These are phyloP conservation scores for Neurospora sp. DNA, from an alignment of 495 filamentous ascomycete genomes.

Conservation along the genomic window DNA sequence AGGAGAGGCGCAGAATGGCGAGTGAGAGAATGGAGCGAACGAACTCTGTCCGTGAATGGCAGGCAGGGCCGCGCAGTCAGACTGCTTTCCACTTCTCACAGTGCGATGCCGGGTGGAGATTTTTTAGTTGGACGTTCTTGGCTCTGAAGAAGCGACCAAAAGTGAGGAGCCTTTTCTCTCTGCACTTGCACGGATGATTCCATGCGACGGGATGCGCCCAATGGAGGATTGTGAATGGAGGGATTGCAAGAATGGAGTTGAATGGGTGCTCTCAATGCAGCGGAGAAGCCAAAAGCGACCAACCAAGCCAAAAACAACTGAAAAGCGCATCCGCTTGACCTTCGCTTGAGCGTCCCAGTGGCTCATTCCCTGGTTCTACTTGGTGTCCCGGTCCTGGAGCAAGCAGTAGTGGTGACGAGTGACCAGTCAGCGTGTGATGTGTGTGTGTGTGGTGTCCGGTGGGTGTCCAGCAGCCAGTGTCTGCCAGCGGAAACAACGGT, in stretches of 20 bases:
- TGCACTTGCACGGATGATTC: not conserved
- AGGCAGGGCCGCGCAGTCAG: not conserved
- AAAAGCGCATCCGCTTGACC: not conserved
- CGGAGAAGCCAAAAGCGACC: not conserved
- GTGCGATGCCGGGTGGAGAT: not conserved
- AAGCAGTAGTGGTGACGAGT: conserved; percentile 10
- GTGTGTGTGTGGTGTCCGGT: conserved; percentile 12
- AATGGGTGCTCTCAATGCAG: not conserved
- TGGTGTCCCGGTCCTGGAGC: not conserved
- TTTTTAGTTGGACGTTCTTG: not conserved
- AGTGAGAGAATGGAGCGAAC: not conserved
- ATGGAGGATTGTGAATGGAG: not conserved
- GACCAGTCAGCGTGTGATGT: conserved; percentile 27
- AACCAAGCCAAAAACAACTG: not conserved
- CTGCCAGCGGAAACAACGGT: not conserved
- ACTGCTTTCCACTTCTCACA: not conserved
- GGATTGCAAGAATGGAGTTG: not conserved
- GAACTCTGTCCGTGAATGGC: not conserved
- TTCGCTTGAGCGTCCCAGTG: not conserved
- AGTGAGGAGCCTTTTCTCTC: not conserved
- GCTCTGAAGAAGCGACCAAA: not conserved
- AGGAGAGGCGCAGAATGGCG: conserved; percentile 7
- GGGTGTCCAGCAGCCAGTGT: not conserved
- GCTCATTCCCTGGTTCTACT: not conserved
- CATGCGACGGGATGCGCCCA: not conserved